Conservation (phyloP, 1,139 yeast genomes). For the Keqinozyma sinolaborantium region DNA sequence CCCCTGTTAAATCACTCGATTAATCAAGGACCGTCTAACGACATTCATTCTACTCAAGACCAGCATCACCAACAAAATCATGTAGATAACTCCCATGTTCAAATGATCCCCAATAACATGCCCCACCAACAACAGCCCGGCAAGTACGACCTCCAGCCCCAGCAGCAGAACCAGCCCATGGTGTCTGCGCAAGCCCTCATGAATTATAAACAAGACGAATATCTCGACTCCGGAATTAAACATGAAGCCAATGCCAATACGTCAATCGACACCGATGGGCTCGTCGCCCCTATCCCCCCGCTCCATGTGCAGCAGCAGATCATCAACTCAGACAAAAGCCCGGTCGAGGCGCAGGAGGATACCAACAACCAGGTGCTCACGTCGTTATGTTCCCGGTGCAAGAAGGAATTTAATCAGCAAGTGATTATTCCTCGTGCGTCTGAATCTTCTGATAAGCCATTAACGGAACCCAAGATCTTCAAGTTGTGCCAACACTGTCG, state of each 20-base stretch:
- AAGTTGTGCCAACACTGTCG: constrained; percentile 64
- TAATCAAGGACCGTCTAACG: constrained; percentile 4
- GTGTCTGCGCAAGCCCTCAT: neutral
- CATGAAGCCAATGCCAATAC: neutral
- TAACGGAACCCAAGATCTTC: constrained; percentile 45
- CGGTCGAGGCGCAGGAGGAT: constrained; percentile 4
- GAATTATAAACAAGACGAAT: neutral
- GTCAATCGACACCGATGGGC: constrained; percentile 16
- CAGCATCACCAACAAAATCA: constrained; percentile 5
- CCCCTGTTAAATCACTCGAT: constrained; percentile 13
- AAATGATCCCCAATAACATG: no score
- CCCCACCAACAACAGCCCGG: constrained; percentile 4
- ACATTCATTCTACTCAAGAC: constrained; percentile 2
- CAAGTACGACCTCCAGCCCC: no score
- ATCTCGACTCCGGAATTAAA: neutral
- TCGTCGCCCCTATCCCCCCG: constrained; percentile 45
- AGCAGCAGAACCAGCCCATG: constrained; percentile 3
- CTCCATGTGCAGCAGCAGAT: constrained; percentile 44
- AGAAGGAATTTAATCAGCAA: constrained; percentile 52
- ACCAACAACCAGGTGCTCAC: constrained; percentile 6
- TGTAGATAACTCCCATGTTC: no score
- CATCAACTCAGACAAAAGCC: constrained; percentile 14
- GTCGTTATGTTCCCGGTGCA: constrained; percentile 52
- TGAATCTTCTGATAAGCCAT: constrained; percentile 17
- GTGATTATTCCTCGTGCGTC: constrained; percentile 33